Conservation (phyloP, 495 filamentous ascomycete species). For the Aspergillus sparsus region DNA sequence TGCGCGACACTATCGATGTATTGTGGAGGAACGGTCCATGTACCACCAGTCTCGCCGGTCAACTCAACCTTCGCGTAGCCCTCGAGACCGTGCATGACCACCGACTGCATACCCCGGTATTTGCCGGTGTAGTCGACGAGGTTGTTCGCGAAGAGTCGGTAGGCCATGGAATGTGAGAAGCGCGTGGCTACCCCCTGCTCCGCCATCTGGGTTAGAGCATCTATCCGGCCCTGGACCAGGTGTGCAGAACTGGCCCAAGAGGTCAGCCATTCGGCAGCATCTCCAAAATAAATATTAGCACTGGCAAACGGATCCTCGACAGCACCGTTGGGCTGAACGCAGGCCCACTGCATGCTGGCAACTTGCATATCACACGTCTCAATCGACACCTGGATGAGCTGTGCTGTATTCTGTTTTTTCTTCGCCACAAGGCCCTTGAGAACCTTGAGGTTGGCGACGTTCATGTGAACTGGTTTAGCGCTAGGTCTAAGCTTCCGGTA, state of each 20-base stretch:
- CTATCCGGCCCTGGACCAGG: constrained; percentile 57
- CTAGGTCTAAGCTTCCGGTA: constrained; percentile 23
- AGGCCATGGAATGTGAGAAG: constrained; percentile 21
- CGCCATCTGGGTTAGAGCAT: constrained; percentile 38
- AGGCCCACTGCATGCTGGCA: not conserved
- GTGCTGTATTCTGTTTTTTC: constrained; percentile 28
- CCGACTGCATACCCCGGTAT: constrained; percentile 42
- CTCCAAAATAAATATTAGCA: constrained; percentile 19
- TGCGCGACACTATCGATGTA: constrained; percentile 56
- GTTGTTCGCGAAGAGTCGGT: constrained; percentile 31
- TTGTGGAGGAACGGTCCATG: constrained; percentile 27
- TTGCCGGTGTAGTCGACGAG: constrained; percentile 39
- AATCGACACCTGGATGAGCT: constrained; percentile 36
- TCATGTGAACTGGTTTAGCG: constrained; percentile 25
- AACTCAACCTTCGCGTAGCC: constrained; percentile 41
- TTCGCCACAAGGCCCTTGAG: constrained; percentile 28
- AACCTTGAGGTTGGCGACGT: constrained; percentile 30
- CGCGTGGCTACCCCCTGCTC: constrained; percentile 28
- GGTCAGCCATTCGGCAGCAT: constrained; percentile 23
- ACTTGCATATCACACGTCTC: constrained; percentile 27
- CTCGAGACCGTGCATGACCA: constrained; percentile 40
- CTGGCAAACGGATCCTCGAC: constrained; percentile 31
- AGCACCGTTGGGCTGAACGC: constrained; percentile 12
- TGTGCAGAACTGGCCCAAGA: constrained; percentile 44
- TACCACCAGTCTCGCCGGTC: constrained; percentile 16